Conservation (phyloP, 2,329 filamentous ascomycete species). For the Pseudocercospora eumusae region DNA sequence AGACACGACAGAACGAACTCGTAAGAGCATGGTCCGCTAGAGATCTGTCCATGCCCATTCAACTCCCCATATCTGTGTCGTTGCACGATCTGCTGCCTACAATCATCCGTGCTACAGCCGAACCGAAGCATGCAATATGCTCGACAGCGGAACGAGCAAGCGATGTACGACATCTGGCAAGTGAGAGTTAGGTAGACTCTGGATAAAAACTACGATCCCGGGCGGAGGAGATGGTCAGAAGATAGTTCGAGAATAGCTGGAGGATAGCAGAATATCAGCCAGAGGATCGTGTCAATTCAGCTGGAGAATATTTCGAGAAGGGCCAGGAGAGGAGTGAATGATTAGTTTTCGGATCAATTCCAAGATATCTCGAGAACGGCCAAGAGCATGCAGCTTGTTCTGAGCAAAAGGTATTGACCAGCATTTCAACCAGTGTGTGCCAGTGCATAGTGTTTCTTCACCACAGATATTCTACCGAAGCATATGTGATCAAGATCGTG, state of each 20-base stretch:
- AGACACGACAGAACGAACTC: not conserved
- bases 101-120: not conserved
- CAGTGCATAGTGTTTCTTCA: too few species aligned
- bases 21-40: not conserved
- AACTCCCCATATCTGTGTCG: too few species aligned
- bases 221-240: not conserved
- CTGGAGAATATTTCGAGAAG: not conserved
- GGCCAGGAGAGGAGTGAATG: not conserved
- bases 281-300: not conserved
- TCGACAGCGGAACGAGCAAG: not conserved
- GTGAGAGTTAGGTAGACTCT: not conserved
- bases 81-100: not conserved
- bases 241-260: not conserved
- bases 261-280: not conserved
- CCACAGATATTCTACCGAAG: too few species aligned
- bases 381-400: not conserved
- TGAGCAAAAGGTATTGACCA: not conserved
- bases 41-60: too few species aligned
- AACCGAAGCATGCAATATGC: not conserved
- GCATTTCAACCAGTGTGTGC: not conserved
- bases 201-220: not conserved
- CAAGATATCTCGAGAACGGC: not conserved
- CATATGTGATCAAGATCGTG: too few species aligned
- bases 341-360: not conserved
- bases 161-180: not conserved